Percentiles rank a stretch among this genome's conserved stretches.
These are phyloP conservation scores for Lepidium sativum DNA, from an alignment of 345 rosid genomes.

Conservation along the genomic window DNA sequence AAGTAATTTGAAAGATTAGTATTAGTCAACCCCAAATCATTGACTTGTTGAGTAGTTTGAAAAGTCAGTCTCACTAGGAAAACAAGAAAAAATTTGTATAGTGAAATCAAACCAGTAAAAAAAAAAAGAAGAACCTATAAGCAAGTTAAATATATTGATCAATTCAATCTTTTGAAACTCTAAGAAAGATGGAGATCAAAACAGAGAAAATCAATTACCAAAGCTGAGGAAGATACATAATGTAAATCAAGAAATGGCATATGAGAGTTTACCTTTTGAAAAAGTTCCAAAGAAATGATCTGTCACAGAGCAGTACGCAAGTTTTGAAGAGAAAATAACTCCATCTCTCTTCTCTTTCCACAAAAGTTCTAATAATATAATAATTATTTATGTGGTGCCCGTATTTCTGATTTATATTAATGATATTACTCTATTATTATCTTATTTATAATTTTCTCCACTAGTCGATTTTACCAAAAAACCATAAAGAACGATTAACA, in stretches of 20 bases:
- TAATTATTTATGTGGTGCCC: not conserved
- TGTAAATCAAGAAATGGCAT: not conserved
- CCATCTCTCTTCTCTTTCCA: conserved; percentile 2
- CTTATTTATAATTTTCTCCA: too few species aligned
- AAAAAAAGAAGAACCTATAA: not conserved
- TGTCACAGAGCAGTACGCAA: conserved; percentile 25
- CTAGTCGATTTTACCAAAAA: too few species aligned
- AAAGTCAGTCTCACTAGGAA: too few species aligned
- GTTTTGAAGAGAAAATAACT: conserved; percentile 26
- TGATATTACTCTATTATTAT: not conserved
- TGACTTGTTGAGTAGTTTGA: too few species aligned
- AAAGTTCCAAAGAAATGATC: conserved; percentile 21
- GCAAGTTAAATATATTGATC: not conserved
- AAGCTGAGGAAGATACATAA: conserved; percentile 10
- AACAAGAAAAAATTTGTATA: too few species aligned
- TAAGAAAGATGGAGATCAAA: not conserved
- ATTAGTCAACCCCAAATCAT: too few species aligned
- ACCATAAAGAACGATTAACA: too few species aligned
- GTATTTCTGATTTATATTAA: not conserved
- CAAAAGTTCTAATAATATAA: conserved; percentile 13
- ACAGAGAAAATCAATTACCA: not conserved
- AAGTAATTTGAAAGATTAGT: too few species aligned
- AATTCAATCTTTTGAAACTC: conserved; percentile 3
- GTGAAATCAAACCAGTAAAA: not conserved
- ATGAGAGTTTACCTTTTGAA: conserved; percentile 17